Percentiles rank a stretch among this genome's conserved stretches.
These are phyloP conservation scores for Cercospora sojina DNA, from an alignment of 2,329 filamentous ascomycete genomes.

Conservation along the genomic window DNA sequence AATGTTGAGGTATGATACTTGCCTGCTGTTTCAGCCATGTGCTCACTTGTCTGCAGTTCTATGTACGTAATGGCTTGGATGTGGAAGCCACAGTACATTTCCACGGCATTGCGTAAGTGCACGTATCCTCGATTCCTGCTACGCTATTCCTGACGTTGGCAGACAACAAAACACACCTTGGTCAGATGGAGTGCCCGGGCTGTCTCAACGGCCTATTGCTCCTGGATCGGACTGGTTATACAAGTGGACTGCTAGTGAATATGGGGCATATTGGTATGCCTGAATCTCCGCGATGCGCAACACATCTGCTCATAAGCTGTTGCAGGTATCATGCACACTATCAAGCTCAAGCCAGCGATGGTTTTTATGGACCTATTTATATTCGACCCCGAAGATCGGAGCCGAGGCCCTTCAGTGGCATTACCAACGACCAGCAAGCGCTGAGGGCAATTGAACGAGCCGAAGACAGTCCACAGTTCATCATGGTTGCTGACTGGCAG, in stretches of 20 bases:
- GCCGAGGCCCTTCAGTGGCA: constrained; percentile 1
- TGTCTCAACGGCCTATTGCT: constrained; percentile 26
- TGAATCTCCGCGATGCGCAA: not conserved
- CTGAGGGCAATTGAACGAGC: constrained; percentile 9
- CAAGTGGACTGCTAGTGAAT: constrained; percentile 19
- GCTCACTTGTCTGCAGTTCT: constrained; percentile 16
- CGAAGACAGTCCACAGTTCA: constrained; percentile 16
- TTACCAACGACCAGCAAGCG: constrained; percentile 13
- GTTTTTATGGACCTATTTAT: constrained; percentile 22
- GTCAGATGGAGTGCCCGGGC: constrained; percentile 27
- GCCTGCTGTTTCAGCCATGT: not conserved
- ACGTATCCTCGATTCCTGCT: not conserved
- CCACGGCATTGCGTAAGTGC: constrained; percentile 24
- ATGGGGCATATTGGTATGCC: constrained; percentile 22
- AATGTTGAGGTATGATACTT: constrained; percentile 17
- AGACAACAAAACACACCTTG: constrained; percentile 24
- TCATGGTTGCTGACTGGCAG: constrained; percentile 21
- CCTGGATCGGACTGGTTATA: constrained; percentile 21
- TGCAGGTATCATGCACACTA: constrained; percentile 23
- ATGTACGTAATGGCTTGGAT: constrained; percentile 18
- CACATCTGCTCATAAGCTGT: not conserved
- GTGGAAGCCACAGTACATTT: constrained; percentile 25
- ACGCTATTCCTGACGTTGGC: not conserved
- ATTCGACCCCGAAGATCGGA: constrained; percentile 12
- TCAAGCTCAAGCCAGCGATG: constrained; percentile 20